These are phyloP conservation scores for Linnemannia zychae DNA, from an alignment of 192 early-diverging fungal species.

Conservation along the genomic window DNA sequence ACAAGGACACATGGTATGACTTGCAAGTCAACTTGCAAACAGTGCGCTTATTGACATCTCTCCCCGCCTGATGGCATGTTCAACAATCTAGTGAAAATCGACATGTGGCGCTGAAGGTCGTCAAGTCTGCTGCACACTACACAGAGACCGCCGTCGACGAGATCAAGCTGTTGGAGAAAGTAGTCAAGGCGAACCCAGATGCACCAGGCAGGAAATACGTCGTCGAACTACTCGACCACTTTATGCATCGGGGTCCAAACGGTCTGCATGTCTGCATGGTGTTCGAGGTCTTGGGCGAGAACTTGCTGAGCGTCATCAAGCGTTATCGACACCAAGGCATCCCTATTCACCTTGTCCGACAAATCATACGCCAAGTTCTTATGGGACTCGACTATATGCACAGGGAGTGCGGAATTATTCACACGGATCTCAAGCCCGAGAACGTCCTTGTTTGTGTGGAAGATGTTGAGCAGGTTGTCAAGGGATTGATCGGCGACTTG, in stretches of 20 bases:
- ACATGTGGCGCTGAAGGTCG: conserved; percentile 96
- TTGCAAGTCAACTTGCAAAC: neutral
- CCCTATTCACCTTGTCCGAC: conserved; percentile 88
- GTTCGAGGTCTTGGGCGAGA: conserved; percentile 98
- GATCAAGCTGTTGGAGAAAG: conserved; percentile 91
- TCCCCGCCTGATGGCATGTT: neutral
- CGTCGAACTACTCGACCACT: conserved; percentile 92
- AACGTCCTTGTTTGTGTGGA: conserved; percentile 94
- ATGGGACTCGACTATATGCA: conserved; percentile 96
- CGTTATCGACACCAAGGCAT: conserved; percentile 87
- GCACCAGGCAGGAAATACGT: conserved; percentile 76
- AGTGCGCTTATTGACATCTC: neutral
- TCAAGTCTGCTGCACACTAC: conserved; percentile 96
- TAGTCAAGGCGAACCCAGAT: conserved; percentile 74
- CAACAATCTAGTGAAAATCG: conserved; percentile 65
- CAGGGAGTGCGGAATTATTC: conserved; percentile 94
- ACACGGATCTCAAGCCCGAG: conserved; percentile 99
- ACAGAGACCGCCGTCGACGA: conserved; percentile 97
- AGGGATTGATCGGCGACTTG: conserved; percentile 59
- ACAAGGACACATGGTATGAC: neutral
- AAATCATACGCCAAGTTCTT: conserved; percentile 92
- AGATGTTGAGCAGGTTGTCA: conserved; percentile 87
- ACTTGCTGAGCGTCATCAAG: conserved; percentile 91
- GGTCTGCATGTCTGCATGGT: conserved; percentile 97
- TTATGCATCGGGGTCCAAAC: conserved; percentile 90